Conservation (phyloP, 176 grass and related monocot genomes). For the Bonia amplexicaulis region DNA sequence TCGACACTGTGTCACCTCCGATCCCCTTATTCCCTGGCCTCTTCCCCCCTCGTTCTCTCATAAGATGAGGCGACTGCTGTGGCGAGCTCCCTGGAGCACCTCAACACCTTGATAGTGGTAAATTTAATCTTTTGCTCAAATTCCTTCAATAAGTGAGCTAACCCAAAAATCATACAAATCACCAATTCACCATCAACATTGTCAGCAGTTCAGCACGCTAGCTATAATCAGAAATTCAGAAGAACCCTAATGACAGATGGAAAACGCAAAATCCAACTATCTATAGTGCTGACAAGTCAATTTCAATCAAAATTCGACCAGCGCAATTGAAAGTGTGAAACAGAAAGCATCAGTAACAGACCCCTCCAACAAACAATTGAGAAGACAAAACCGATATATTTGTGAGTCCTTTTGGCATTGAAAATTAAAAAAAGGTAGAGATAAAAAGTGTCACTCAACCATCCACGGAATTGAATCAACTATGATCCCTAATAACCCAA, state of each 20-base stretch:
- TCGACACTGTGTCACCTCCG: not conserved
- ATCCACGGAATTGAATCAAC: constrained; percentile 1
- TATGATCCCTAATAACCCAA: not conserved
- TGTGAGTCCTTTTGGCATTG: not conserved
- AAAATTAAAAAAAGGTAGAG: not conserved
- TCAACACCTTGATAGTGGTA: not conserved
- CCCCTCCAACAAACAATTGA: constrained; percentile 1
- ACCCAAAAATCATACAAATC: not conserved
- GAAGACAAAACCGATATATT: not conserved
- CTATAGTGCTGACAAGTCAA: not conserved
- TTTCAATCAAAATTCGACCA: not conserved
- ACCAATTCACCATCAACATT: not conserved
- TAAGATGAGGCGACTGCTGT: not conserved
- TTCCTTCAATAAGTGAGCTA: not conserved
- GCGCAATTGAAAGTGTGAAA: not conserved
- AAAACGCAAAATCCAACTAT: not conserved
- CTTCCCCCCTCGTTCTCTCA: not conserved
- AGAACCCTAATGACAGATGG: not conserved
- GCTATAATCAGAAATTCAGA: not conserved
- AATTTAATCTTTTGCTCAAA: not conserved
- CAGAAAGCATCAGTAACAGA: not conserved
- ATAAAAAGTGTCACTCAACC: not conserved
- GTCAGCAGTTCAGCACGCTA: not conserved
- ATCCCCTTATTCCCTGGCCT: not conserved
- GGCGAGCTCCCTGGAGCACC: no score